Evolutionary conservation across 371 early-diverging fungal genomes (phyloP), one percentile per base, ranked within the genome.

Genomic region (Mucor circinelloides): DNA sequence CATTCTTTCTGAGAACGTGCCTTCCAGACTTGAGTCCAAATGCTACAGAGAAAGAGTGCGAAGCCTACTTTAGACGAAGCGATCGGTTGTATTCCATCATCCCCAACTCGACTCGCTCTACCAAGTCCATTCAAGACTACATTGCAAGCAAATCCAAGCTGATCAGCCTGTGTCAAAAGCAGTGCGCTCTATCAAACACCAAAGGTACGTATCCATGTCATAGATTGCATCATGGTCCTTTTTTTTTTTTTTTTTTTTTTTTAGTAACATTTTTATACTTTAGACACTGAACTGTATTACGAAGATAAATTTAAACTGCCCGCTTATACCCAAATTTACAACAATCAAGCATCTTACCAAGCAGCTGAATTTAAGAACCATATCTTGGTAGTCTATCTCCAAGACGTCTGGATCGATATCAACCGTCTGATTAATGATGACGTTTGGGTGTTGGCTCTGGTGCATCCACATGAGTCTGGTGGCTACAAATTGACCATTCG

Each of bases 331-430:
- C 65, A 73, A 50, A 55, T 64, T 15, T 66, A 62, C 27, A 46
- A 64, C 58, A 60, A 69, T 48, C 52, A 52, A 27, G 52, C 62
- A 15, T 46, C 66, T 9, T 73, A 73, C 13, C 50, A 36, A 19
- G 19, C 42, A 34, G 48, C 72, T 19, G 44, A 63, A 2, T 34
- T 28, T 25, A 74, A 67, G 80, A 81, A 77, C 38, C 74, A 84
- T 64, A 80, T 84, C 36, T 71, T 78, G n/a, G 67, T 80, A 4
- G 75, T 81, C 19, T 84, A 80, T 63, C 56, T 81, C 17, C 81
- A 83, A 62, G 75, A 81, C n/a, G 23, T 58, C 15, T 31, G 55
- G 10, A 62, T 72, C 9, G 55, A 72, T 25, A 44, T 73, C 15
- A 55, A 69, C 54, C n/a, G 34, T 7, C 28, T 73, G 25, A 8